A percentile compares a stretch with the other conserved stretches of the same genome.
These are phyloP conservation scores for Schwanniomyces pseudopolymorphus DNA, from an alignment of 805 yeast genomes.

Conservation along the genomic window DNA sequence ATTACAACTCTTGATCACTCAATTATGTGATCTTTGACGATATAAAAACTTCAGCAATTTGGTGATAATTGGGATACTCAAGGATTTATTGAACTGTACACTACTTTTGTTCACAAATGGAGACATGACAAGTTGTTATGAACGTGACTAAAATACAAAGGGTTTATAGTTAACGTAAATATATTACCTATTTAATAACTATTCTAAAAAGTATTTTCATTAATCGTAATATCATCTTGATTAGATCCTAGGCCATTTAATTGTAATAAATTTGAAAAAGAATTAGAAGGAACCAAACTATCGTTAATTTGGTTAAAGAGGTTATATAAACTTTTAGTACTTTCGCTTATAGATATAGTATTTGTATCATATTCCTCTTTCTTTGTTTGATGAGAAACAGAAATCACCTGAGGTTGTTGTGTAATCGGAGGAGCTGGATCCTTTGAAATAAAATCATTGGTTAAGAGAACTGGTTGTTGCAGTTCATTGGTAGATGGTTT, in stretches of 20 bases:
- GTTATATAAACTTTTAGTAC: conserved; percentile 29
- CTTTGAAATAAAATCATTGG: conserved; percentile 1
- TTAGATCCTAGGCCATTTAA: conserved; percentile 7
- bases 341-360: conserved; percentile 21
- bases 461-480: neutral
- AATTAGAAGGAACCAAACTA: conserved; percentile 14
- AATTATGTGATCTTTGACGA: conserved; percentile 1
- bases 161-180: neutral
- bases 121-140: neutral
- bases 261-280: conserved; percentile 25
- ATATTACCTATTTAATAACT: neutral
- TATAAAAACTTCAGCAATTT: conserved; percentile 3
- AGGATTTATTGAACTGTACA: neutral
- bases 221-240: conserved; percentile 1
- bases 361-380: conserved; percentile 10
- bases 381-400: conserved; percentile 2
- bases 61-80: neutral
- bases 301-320: conserved; percentile 27
- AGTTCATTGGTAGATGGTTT: neutral
- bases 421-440: conserved; percentile 1
- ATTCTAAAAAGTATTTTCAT: neutral
- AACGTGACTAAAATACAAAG: neutral
- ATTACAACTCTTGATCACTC: conserved; percentile 1
- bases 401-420: conserved; percentile 3
- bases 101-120: neutral